These are phyloP conservation scores for Biscogniauxia sp. DNA, from an alignment of 2,329 filamentous ascomycete genomes.

Conservation along the genomic window DNA sequence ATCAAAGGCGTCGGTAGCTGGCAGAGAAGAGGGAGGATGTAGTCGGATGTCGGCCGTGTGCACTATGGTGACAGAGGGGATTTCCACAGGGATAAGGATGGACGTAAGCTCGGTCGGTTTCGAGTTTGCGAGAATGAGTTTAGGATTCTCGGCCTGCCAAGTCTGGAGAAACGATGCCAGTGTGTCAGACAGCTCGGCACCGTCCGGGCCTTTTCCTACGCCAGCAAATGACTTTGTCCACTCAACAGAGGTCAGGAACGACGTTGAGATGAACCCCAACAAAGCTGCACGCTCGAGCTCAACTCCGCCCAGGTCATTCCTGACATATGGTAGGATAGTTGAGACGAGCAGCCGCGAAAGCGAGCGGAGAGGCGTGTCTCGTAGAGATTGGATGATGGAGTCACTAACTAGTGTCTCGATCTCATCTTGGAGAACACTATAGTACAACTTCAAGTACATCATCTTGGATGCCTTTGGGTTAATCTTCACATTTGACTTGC, in stretches of 20 bases:
- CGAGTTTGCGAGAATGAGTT: slow-evolving; percentile 30
- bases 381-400: slow-evolving; percentile 41
- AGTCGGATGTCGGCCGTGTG: slow-evolving; percentile 72
- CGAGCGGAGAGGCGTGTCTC: slow-evolving; percentile 39
- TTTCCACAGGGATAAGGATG: slow-evolving; percentile 85
- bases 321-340: slow-evolving; percentile 44
- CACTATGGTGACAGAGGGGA: slow-evolving; percentile 78
- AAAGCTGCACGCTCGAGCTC: slow-evolving; percentile 58
- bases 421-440: slow-evolving; percentile 74
- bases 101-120: slow-evolving; percentile 49
- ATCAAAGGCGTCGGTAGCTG: slow-evolving; percentile 24
- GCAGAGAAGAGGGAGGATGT: slow-evolving; percentile 26
- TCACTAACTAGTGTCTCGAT: slow-evolving; percentile 52
- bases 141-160: slow-evolving; percentile 38
- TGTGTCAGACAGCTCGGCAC: slow-evolving; percentile 31
- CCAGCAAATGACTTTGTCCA: slow-evolving; percentile 52
- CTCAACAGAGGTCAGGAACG: slow-evolving; percentile 42
- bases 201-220: slow-evolving; percentile 41
- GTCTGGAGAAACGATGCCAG: slow-evolving; percentile 35
- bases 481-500: slow-evolving; percentile 41
- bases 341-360: slow-evolving; percentile 48
- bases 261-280: slow-evolving; percentile 49
- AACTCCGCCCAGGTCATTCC: slow-evolving; percentile 42
- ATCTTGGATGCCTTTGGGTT: slow-evolving; percentile 40
- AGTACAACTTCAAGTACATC: slow-evolving; percentile 70